phyloP scores from a whole-genome alignment of 257 asterid genomes.

The Solanum clarkiae region DNA sequence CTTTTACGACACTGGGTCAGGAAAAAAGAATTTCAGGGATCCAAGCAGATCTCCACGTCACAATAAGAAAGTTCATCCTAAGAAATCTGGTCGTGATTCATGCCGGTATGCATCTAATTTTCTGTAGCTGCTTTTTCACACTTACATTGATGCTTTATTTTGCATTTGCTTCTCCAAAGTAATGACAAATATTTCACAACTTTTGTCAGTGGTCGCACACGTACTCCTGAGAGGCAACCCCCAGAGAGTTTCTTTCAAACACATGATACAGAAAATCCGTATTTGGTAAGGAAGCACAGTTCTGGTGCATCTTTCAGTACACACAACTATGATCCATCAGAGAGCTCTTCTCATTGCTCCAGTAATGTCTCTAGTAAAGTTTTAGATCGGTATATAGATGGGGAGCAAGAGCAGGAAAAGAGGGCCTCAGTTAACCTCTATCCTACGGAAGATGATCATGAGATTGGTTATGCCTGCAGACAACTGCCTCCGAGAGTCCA shows the following conservation, averaged over 20 bases:
- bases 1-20: constrained; percentile 33
- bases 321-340: constrained; percentile 55
- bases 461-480: constrained; percentile 24
- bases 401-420: constrained; percentile 63
- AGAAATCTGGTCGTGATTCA: constrained; percentile 36
- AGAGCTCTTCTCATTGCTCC: constrained; percentile 62
- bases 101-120: constrained; percentile 33
- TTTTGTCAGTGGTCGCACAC: constrained; percentile 38
- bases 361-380: constrained; percentile 69
- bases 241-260: constrained; percentile 24
- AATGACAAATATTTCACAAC: background rate
- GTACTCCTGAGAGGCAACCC: constrained; percentile 73
- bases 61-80: constrained; percentile 31
- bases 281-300: constrained; percentile 31
- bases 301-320: constrained; percentile 18
- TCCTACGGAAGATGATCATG: constrained; percentile 28
- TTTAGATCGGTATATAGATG: constrained; percentile 85
- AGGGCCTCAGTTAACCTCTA: constrained; percentile 17
- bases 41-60: constrained; percentile 49
- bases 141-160: background rate
- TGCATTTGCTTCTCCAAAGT: background rate
- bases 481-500: constrained; percentile 53
- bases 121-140: background rate
- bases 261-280: constrained; percentile 18
- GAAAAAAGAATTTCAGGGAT: constrained; percentile 20